Conservation (phyloP, 2,329 filamentous ascomycete species). For the Penicillium occitanis region DNA sequence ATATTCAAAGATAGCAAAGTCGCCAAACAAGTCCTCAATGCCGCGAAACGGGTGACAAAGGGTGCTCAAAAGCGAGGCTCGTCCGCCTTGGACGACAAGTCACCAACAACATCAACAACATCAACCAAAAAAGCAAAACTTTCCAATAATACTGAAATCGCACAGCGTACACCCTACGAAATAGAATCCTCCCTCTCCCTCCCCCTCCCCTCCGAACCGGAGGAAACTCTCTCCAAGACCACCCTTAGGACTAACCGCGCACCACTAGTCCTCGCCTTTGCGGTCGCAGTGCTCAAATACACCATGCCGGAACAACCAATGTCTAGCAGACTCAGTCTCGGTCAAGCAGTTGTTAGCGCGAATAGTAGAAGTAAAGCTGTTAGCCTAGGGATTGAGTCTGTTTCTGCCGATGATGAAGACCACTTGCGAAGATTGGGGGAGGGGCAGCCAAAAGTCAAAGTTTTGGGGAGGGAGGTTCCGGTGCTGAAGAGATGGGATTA, state of each 20-base stretch:
- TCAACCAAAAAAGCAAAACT: conserved; percentile 39
- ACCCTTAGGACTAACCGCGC: conserved; percentile 74
- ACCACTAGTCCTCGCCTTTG: conserved; percentile 78
- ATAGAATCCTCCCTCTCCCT: conserved; percentile 38
- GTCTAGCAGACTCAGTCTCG: conserved; percentile 79
- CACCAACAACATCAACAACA: conserved; percentile 22
- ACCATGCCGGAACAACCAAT: conserved; percentile 84
- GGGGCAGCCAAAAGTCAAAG: conserved; percentile 69
- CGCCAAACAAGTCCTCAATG: conserved; percentile 57
- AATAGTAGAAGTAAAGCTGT: conserved; percentile 77
- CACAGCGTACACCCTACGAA: conserved; percentile 30
- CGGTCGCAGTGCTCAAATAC: conserved; percentile 68
- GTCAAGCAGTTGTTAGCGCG: conserved; percentile 78
- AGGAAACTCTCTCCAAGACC: conserved; percentile 59
- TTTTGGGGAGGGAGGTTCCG: conserved; percentile 71
- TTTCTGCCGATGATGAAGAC: conserved; percentile 51
- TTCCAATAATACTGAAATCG: conserved; percentile 19
- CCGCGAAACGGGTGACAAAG: conserved; percentile 50
- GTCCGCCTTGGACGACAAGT: conserved; percentile 31
- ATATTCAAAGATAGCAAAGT: conserved; percentile 54
- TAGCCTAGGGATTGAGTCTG: conserved; percentile 68
- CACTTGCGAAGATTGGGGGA: conserved; percentile 67
- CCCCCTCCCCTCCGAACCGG: conserved; percentile 42
- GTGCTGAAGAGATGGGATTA: conserved; percentile 80
- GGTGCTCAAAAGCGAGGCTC: conserved; percentile 53